Evolutionary conservation across 2,329 filamentous ascomycete species (phyloP), one percentile per base, ranked within the genome.

Genomic region (Orbilia quercus): DNA sequence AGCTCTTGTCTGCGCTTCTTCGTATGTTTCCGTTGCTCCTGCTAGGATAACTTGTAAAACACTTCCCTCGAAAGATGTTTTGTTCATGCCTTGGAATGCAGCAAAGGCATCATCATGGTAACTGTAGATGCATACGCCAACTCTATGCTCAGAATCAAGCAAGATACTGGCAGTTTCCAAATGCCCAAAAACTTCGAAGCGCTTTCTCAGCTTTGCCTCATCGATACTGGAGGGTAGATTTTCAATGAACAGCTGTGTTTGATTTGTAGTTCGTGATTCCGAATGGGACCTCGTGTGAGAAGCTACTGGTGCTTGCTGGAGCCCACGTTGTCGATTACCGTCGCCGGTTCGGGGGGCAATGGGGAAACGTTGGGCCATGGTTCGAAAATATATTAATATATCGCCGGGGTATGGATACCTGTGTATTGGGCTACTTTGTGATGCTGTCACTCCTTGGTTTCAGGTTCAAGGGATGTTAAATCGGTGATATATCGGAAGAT

Each of bases 1-100:
- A n/a, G 23, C 47, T 28, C 36, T 60, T 31, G 60, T n/a, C 23
- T 44, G 63, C 40, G 70, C 48, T 40, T 74, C 70, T 45, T 74
- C 63, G n/a, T 67, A 64, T 9, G 53, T 64, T 44, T 74, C 70
- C 0, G 63, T 63, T 4, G 69, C 23, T 12, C 40, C 59, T 12
- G 70, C 55, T 22, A 74, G 53, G 12, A 63, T 53, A 12, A 57
- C 51, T n/a, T 40, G 64, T 18, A 74, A 53, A 1, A 25, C 51
- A 36, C 40, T 63, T 7, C 63, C 63, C 42, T 74, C 70, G 12
- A 74, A 74, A 9, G 47, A 28, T 12, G 62, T 55, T 22, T 54
- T 57, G 31, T 74, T 74, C 70, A 74, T 74, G 2, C 70, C 70
- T 12, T 69, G 70, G 25, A 69, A 74, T 11, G 70, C 70, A 9